A percentile compares a stretch with the other conserved stretches of the same genome.
Conservation (phyloP, 2,329 filamentous ascomycete species). For the Ceratocystis eucalypticola region DNA sequence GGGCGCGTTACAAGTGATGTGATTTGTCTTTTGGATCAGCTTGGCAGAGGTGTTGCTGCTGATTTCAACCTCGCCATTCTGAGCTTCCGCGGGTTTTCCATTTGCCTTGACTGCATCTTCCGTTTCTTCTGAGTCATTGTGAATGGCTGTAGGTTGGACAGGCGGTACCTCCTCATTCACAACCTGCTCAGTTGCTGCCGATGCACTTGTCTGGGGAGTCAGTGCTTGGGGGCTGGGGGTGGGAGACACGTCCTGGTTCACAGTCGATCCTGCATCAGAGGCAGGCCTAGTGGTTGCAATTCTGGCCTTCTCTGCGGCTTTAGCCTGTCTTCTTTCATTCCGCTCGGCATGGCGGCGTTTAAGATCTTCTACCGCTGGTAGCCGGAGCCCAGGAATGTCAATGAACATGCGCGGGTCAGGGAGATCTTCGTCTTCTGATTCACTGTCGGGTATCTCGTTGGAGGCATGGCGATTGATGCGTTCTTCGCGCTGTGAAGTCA, state of each 20-base stretch:
- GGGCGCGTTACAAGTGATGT: neutral
- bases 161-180: neutral
- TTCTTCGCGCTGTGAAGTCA: neutral
- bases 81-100: neutral
- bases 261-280: neutral
- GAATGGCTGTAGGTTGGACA: neutral
- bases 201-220: neutral
- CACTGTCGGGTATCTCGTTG: neutral
- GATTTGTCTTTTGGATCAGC: neutral
- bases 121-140: no score
- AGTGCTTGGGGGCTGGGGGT: neutral
- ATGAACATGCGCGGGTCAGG: constrained; percentile 10
- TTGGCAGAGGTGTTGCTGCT: neutral
- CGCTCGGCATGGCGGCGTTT: neutral
- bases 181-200: neutral
- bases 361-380: neutral
- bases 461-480: neutral
- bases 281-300: neutral
- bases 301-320: neutral
- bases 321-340: neutral
- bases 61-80: neutral
- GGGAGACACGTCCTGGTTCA: neutral
- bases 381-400: constrained; percentile 5
- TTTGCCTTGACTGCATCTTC: neutral
- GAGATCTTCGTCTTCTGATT: constrained; percentile 1